Percentiles rank a stretch among this genome's conserved stretches.
These are phyloP conservation scores for Colletotrichum sp. DNA, from an alignment of 2,329 filamentous ascomycete species.

Conservation along the genomic window DNA sequence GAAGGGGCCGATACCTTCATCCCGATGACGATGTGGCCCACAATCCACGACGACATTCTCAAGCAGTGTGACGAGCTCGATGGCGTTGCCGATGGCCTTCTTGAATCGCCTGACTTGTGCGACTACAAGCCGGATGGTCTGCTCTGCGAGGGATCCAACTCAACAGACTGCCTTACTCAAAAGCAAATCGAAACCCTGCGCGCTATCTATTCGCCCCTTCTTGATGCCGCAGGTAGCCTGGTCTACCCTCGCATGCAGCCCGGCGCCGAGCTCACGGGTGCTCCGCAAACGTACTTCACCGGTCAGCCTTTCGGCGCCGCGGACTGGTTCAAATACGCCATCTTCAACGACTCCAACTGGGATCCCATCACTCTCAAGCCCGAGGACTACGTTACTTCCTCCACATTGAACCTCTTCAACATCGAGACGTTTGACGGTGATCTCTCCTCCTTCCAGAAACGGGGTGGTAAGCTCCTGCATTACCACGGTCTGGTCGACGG, in stretches of 20 bases:
- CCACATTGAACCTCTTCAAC: conserved; percentile 37
- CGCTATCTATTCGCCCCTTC: conserved; percentile 36
- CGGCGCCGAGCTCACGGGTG: conserved; percentile 41
- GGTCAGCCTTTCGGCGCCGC: conserved; percentile 30
- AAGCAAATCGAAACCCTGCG: conserved; percentile 40
- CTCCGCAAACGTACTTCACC: conserved; percentile 47
- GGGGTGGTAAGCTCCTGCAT: conserved; percentile 49
- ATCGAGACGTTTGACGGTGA: conserved; percentile 45
- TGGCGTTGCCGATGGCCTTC: conserved; percentile 26
- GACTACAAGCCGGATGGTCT: conserved; percentile 45
- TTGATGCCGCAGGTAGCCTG: conserved; percentile 34
- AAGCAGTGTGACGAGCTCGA: conserved; percentile 29
- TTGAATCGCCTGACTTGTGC: conserved; percentile 21
- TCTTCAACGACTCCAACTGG: conserved; percentile 44
- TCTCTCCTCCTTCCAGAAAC: conserved; percentile 39
- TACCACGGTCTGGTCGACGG: conserved; percentile 51
- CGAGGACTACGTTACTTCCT: conserved; percentile 29
- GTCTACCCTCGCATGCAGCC: conserved; percentile 52
- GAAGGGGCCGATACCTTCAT: conserved; percentile 34
- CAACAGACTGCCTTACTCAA: background rate
- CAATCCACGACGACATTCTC: conserved; percentile 26
- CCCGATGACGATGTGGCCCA: conserved; percentile 33
- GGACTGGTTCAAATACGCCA: conserved; percentile 42
- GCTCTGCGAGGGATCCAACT: conserved; percentile 34
- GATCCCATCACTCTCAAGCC: conserved; percentile 40